Base-by-base conservation (phyloP, 2,329 filamentous ascomycete genomes). In the Emericellopsis atlantica region DNA sequence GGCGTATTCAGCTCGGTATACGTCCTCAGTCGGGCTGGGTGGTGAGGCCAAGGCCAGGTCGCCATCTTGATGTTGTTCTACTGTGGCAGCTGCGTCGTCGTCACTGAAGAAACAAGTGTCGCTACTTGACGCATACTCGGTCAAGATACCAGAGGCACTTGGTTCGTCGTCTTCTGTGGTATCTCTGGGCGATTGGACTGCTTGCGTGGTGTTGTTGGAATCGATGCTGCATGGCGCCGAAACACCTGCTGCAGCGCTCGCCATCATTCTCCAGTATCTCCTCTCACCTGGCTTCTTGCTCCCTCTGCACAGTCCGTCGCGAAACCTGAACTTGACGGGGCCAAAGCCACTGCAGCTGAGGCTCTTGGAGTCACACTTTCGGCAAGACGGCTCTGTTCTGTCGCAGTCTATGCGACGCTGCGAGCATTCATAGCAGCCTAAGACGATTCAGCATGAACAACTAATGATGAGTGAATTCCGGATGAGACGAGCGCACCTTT, bases 401-500 rank as follows among this genome's bases (percentile, higher is more conserved):
- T 62, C 59, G 40, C 59, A 61, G 39, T 56, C 44, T 18, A 61
- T 57, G 10, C 58, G 56, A 10, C 59, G 55, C 32, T 57, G 53
- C 8, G 54, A 55, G 41, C 58, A 62, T 39, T 61, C 49, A 26
- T 58, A 54, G 42, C 59, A 62, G 9, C 59, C 58, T 53, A n/a
- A 7, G 22, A n/a, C 12, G 2, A 9, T 14, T 11, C 15, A 29
- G 7, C 31, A 5, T n/a, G 10, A 35, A 35, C 39, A 14, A 23
- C 9, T 21, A 5, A 5, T 14, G 8, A 21, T 15, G 26, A 15
- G 22, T 24, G 14, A 4, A 22, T 23, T 8, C 26, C 32, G 16
- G 14, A 15, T 31, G 14, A 40, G 24, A 26, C 15, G 18, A 21
- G 40, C 43, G 29, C 12, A 51, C 49, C 49, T 43, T 51, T 51